Evolutionary conservation across 257 asterid species (phyloP).

Genomic region (Rhazya stricta): DNA sequence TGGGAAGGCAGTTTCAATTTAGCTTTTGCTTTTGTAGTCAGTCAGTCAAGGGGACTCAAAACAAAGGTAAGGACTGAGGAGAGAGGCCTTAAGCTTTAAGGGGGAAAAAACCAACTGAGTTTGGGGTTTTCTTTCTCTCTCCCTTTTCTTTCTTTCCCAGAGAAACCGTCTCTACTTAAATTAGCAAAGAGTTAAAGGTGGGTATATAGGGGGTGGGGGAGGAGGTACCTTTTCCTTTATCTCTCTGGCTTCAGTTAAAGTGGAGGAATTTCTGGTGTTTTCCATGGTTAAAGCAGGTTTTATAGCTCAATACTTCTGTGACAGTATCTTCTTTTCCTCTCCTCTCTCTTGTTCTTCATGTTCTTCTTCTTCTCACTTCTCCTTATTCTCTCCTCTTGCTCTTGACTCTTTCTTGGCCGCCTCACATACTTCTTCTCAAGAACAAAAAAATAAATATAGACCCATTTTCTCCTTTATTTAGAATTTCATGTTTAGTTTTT

Average conservation of each 20-base stretch:
- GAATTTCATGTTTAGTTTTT: neutral
- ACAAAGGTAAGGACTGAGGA: slow-evolving; percentile 23
- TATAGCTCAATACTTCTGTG: slow-evolving; percentile 33
- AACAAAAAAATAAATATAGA: neutral
- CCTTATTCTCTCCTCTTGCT: neutral
- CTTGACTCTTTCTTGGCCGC: neutral
- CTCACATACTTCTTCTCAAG: slow-evolving; percentile 1
- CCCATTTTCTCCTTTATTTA: no score
- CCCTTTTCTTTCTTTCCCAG: slow-evolving; percentile 10
- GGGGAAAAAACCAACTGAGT: slow-evolving; percentile 14
- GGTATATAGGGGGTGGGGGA: slow-evolving; percentile 21
- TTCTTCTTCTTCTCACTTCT: slow-evolving; percentile 13
- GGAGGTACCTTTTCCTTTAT: slow-evolving; percentile 61
- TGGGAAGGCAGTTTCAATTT: slow-evolving; percentile 28
- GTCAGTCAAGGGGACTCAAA: slow-evolving; percentile 22
- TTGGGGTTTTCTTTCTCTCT: slow-evolving; percentile 27
- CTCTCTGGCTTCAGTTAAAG: slow-evolving; percentile 71
- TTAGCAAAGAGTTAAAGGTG: slow-evolving; percentile 54
- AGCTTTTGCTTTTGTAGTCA: slow-evolving; percentile 74
- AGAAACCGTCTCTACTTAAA: slow-evolving; percentile 43
- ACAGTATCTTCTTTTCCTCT: slow-evolving; percentile 22
- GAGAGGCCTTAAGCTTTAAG: slow-evolving; percentile 29
- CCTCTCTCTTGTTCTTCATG: slow-evolving; percentile 9
- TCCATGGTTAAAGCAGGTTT: slow-evolving; percentile 51
- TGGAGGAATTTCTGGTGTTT: slow-evolving; percentile 45